Percentiles rank a stretch among this genome's conserved stretches.
phyloP scores from a whole-genome alignment of 192 early-diverging fungal genomes.

The Entrophospora sp. region DNA sequence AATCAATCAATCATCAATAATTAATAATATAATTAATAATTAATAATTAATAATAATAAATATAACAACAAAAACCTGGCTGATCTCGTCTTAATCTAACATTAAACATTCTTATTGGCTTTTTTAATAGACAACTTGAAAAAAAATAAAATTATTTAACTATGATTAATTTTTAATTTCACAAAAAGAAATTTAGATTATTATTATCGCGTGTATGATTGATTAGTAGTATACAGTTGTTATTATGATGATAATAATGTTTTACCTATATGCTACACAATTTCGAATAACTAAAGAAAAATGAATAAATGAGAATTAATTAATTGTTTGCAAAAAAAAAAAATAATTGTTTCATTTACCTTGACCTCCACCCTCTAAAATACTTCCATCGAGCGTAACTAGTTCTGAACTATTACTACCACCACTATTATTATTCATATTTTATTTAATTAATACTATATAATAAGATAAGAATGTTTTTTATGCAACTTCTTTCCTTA shows the following conservation, averaged over 20 bases:
- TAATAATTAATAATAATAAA: not conserved
- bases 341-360: not conserved
- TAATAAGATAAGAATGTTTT: too few relatives aligned
- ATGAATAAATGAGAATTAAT: not conserved
- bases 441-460: too few relatives aligned
- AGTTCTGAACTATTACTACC: too few relatives aligned
- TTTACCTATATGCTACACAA: conserved; percentile 1
- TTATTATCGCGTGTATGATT: not conserved
- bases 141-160: not conserved
- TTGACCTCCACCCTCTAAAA: conserved; percentile 10
- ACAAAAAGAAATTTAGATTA: not conserved
- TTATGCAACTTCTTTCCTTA: too few relatives aligned
- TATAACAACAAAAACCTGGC: conserved; percentile 5
- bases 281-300: not conserved
- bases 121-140: conserved; percentile 16
- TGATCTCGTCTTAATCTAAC: conserved; percentile 11
- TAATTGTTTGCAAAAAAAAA: not conserved
- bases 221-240: too few relatives aligned
- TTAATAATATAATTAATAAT: not conserved
- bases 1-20: not conserved
- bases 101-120: conserved; percentile 16
- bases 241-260: not conserved
- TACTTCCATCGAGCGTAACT: not conserved
- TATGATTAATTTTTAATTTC: not conserved
- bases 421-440: too few relatives aligned